Evolutionary conservation across 179 eudicot genomes (phyloP), one percentile per base, ranked within the genome.

Genomic region (Silene noctiflora): DNA sequence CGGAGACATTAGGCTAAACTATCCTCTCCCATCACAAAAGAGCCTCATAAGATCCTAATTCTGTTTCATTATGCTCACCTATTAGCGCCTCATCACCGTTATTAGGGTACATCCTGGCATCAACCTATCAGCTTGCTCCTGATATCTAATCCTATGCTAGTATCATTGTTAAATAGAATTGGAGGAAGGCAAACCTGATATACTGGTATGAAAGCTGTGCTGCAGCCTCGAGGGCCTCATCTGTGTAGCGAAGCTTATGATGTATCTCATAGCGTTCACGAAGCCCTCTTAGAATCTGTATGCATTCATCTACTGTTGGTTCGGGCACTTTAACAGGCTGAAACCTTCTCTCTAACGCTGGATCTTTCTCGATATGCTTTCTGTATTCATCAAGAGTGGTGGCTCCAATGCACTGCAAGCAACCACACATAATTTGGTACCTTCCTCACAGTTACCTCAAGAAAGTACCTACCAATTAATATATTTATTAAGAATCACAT

Each of bases 341-440:
- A 39, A 39, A 39, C 11, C 46, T 39, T 39, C 46, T 92, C 97
- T 93, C 98, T 0, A 91, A 25, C 91, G 96, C 83, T 94, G 97
- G 93, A 76, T 92, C 98, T 78, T 94, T 94, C 86, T 94, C 97
- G 69, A 94, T 90, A 77, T 94, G 94, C 82, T 85, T 86, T 59
- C 96, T 85, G 87, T 94, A 92, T 77, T 94, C 98, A 76, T 92
- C 98, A 0, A 90, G 89, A 29, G 97, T 94, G 4, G 97, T 94
- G 39, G 98, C 97, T 44, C 98, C 98, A 79, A 94, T 88, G 79
- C 97, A 92, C 96, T 81, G 63, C 20, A 69, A 21, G 42, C 7
- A 59, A 75, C 11, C 55, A 24, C 6, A 46, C 56, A 51, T 31
- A 44, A 19, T 48, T 29, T 44, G 20, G 0, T 33, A 31, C n/a